Conservation (phyloP, 768 basidiomycete genomes). For the Pholiota conissans region DNA sequence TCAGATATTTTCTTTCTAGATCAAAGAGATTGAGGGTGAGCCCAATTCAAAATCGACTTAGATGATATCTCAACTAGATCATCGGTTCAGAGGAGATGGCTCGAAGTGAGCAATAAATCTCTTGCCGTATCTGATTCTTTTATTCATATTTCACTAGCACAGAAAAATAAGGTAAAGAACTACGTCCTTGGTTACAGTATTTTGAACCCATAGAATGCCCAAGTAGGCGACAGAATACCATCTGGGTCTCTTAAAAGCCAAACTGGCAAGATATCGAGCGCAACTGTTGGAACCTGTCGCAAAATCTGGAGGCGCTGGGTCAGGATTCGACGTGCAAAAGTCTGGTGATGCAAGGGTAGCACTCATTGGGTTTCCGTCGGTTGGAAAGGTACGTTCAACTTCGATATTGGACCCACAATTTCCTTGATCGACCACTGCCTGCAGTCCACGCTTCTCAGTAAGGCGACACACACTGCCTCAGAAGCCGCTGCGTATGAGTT, state of each 20-base stretch:
- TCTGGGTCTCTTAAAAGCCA: conserved; percentile 91
- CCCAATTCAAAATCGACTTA: background rate
- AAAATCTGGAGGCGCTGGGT: conserved; percentile 79
- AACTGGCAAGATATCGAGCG: conserved; percentile 90
- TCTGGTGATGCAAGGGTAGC: conserved; percentile 88
- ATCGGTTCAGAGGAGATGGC: conserved; percentile 86
- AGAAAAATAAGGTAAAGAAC: conserved; percentile 85
- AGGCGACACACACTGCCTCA: conserved; percentile 88
- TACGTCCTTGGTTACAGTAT: background rate
- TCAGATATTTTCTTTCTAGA: conserved; percentile 44
- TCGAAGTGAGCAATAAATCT: conserved; percentile 63
- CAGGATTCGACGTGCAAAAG: conserved; percentile 85
- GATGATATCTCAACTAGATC: background rate
- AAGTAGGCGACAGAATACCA: conserved; percentile 91
- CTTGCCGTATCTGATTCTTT: background rate
- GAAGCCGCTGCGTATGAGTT: conserved; percentile 94
- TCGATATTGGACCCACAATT: too few species aligned
- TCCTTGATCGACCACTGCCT: too few species aligned
- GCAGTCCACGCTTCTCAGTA: conserved; percentile 88
- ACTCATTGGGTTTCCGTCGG: conserved; percentile 94
- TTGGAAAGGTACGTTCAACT: conserved; percentile 65
- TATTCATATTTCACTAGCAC: conserved; percentile 49
- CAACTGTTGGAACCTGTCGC: conserved; percentile 90
- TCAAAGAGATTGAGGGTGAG: conserved; percentile 95
- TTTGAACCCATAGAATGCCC: conserved; percentile 14